These are phyloP conservation scores for Decorospora gaudefroyi DNA, from an alignment of 2,329 filamentous ascomycete genomes.

Conservation along the genomic window DNA sequence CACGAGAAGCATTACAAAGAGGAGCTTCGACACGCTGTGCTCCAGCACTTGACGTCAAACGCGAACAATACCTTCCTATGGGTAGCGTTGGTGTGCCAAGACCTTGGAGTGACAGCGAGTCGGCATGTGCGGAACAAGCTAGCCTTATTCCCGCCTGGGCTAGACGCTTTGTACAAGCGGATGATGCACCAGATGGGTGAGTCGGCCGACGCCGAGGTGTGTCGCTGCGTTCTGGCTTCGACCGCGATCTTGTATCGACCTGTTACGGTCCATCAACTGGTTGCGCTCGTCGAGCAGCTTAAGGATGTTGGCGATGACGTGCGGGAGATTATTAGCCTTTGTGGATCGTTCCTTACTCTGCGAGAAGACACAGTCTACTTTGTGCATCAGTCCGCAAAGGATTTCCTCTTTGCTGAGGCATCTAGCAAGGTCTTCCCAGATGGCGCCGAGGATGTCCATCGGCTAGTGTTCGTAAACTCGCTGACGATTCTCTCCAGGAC, in stretches of 20 bases:
- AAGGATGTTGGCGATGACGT: too few species aligned
- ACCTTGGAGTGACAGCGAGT: constrained; percentile 28
- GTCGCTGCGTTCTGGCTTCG: constrained; percentile 47
- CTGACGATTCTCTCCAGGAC: constrained; percentile 25
- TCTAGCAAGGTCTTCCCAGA: constrained; percentile 35
- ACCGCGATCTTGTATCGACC: too few species aligned
- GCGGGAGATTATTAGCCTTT: too few species aligned
- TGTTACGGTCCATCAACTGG: too few species aligned
- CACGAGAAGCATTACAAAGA: constrained; percentile 45
- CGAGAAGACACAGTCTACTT: too few species aligned
- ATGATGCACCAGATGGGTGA: constrained; percentile 47
- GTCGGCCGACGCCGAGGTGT: constrained; percentile 38
- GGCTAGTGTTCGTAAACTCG: constrained; percentile 27
- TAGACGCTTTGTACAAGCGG: constrained; percentile 47
- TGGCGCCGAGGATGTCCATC: constrained; percentile 16
- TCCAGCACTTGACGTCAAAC: constrained; percentile 34
- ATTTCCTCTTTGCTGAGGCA: constrained; percentile 41
- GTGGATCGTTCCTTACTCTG: too few species aligned
- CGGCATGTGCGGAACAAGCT: constrained; percentile 23
- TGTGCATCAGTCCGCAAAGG: constrained; percentile 54
- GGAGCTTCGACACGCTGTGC: constrained; percentile 35
- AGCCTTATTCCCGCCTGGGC: constrained; percentile 41
- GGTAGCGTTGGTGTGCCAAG: constrained; percentile 40
- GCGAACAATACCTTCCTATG: too few species aligned
- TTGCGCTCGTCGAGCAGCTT: too few species aligned